Conservation (phyloP, 2,329 filamentous ascomycete species). For the Parastagonospora avenae region DNA sequence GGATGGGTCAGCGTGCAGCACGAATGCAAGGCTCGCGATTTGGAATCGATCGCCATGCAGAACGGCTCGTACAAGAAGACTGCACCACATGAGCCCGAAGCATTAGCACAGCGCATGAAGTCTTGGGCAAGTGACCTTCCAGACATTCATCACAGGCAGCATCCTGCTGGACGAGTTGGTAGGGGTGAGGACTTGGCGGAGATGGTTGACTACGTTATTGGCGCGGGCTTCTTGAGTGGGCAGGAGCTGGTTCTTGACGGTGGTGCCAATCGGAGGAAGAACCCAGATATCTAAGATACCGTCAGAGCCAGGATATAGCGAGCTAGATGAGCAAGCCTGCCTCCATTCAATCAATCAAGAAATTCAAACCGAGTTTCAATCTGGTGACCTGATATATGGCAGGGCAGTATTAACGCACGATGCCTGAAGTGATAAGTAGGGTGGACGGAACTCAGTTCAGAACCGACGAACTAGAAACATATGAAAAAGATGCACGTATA, state of each 20-base stretch:
- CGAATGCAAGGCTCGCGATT: constrained; percentile 49
- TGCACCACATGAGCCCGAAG: constrained; percentile 23
- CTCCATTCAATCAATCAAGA: too few species aligned
- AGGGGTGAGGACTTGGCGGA: constrained; percentile 54
- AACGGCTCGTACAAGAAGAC: constrained; percentile 20
- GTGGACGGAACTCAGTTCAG: too few species aligned
- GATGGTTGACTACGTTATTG: constrained; percentile 50
- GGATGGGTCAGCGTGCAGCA: constrained; percentile 58
- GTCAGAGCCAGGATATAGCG: neutral
- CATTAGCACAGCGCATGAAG: constrained; percentile 16
- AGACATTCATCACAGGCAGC: constrained; percentile 54
- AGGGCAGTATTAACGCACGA: too few species aligned
- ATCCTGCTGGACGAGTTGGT: constrained; percentile 56
- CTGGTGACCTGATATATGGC: too few species aligned
- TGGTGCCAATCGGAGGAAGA: constrained; percentile 30
- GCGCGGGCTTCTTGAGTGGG: constrained; percentile 49
- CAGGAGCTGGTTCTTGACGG: constrained; percentile 29
- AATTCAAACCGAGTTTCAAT: too few species aligned
- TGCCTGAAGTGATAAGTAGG: too few species aligned
- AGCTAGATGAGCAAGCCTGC: too few species aligned
- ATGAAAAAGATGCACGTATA: too few species aligned
- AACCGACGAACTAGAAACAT: too few species aligned
- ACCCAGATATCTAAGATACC: constrained; percentile 19
- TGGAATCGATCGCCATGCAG: constrained; percentile 35
- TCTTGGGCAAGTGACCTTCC: constrained; percentile 54